Base-by-base conservation (phyloP, 2,329 filamentous ascomycete species). In the Alternaria sp. region DNA sequence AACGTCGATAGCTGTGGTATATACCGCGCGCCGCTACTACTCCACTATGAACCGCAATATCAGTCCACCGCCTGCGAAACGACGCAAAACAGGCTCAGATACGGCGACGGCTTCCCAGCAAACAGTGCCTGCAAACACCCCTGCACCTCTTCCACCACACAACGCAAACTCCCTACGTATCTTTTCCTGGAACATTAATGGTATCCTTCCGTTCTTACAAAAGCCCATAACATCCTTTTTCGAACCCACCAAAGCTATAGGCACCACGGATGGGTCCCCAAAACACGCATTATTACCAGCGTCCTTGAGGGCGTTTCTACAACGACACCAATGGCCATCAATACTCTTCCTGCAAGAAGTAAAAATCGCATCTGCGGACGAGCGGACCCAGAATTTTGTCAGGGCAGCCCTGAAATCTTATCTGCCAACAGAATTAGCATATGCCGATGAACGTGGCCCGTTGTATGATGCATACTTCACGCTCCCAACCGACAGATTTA, bases 151-250 rank as follows among this genome's bases (percentile, higher is more conserved):
- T 10, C 59, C 64, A 27, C 30, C 43, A 30, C 38, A 60, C 18
- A 28, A 59, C 12, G 12, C 49, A n/a, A 44, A 68, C 36, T 51
- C 56, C 8, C 65, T 83, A 11, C 70, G 71, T 6, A 76, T 84
- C 28, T 82, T 80, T 68, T 81, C 81, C 10, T 84, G 82, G 83
- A 84, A 84, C 65, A 72, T 84, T 65, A 83, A 84, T 63, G 81
- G 82, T 54, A 81, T 84, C 40, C 64, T 67, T 5, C 80, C 82
- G 0, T 81, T 84, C 48, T 50, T 75, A 1, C 75, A 80, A 46
- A 72, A 80, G 56, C 60, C 77, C 2, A 81, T 84, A 32, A 80
- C 77, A 0, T 78, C 76, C 3, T 82, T 79, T 64, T 81, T 82
- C 56, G 36, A 62, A 36, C 48, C 63, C 1, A 27, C 61, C 30